A percentile compares a stretch with the other conserved stretches of the same genome.
phyloP scores from a whole-genome alignment of 2,329 filamentous ascomycete genomes.

The Colletotrichum melonis region DNA sequence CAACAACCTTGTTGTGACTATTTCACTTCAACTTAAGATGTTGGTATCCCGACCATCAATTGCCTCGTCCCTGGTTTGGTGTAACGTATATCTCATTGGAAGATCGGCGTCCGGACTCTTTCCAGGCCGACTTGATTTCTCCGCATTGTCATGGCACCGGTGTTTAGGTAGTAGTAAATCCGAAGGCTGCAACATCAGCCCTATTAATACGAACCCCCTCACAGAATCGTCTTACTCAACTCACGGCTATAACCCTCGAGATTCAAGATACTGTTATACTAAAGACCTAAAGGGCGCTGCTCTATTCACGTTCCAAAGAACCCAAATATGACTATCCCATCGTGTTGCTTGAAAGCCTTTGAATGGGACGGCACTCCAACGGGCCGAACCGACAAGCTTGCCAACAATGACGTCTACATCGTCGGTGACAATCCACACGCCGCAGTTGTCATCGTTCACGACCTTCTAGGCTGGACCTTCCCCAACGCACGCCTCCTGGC shows the following conservation, averaged over 20 bases:
- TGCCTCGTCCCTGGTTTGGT: too few relatives aligned
- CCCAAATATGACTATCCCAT: not conserved
- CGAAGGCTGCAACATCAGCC: not conserved
- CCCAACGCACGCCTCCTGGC: conserved; percentile 57
- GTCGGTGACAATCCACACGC: conserved; percentile 46
- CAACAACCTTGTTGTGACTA: too few relatives aligned
- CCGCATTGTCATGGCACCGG: not conserved
- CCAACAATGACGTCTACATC: conserved; percentile 48
- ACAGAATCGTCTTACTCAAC: not conserved
- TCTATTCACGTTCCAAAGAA: too few relatives aligned
- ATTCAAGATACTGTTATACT: too few relatives aligned
- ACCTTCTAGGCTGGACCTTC: conserved; percentile 57
- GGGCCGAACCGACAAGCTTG: conserved; percentile 47
- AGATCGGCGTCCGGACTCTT: too few relatives aligned
- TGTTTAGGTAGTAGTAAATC: not conserved
- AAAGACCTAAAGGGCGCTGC: too few relatives aligned
- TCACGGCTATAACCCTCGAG: too few relatives aligned
- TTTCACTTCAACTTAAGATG: too few relatives aligned
- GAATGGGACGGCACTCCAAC: conserved; percentile 52
- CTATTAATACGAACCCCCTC: not conserved
- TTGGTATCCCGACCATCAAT: too few relatives aligned
- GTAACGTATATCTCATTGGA: too few relatives aligned
- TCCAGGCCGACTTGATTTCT: too few relatives aligned
- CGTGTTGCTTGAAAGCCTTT: conserved; percentile 50
- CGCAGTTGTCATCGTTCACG: conserved; percentile 51